Evolutionary conservation across 108 stramenopile genomes (phyloP).

Genomic region (Nitzschia palea): DNA sequence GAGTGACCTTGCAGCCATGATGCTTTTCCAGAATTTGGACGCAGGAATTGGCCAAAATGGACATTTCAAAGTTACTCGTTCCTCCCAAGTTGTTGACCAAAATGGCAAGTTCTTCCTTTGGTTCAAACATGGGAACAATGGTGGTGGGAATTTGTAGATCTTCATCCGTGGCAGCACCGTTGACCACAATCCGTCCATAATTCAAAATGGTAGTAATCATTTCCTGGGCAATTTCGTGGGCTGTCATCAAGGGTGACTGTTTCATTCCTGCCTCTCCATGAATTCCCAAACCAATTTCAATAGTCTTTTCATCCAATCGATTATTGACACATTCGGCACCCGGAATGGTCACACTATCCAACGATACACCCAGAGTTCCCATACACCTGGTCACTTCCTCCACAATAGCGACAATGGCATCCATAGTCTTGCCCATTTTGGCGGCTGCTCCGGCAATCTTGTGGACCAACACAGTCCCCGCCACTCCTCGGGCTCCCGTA

Average conservation of each 20-base stretch:
- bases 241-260: slow-evolving; percentile 66
- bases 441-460: slow-evolving; percentile 95
- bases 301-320: slow-evolving; percentile 62
- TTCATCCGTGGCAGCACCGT: neutral
- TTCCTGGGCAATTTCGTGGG: slow-evolving; percentile 70
- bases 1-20: slow-evolving; percentile 55
- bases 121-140: slow-evolving; percentile 59
- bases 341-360: slow-evolving; percentile 90
- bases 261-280: slow-evolving; percentile 96
- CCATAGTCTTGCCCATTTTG: slow-evolving; percentile 61
- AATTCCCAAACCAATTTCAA: slow-evolving; percentile 96
- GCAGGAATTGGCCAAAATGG: slow-evolving; percentile 70
- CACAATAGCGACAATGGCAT: slow-evolving; percentile 70
- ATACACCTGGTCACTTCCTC: slow-evolving; percentile 54
- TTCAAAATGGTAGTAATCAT: slow-evolving; percentile 75
- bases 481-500: slow-evolving; percentile 94
- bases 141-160: slow-evolving; percentile 4
- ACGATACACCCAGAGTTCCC: slow-evolving; percentile 90
- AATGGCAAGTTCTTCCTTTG: slow-evolving; percentile 72
- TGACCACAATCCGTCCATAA: slow-evolving; percentile 50
- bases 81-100: slow-evolving; percentile 96
- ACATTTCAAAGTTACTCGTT: slow-evolving; percentile 93
- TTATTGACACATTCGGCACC: slow-evolving; percentile 77
- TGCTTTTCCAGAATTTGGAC: slow-evolving; percentile 54
- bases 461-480: slow-evolving; percentile 96